Percentiles rank a stretch among this genome's conserved stretches.
These are phyloP conservation scores for Rhynchosporium graminicola DNA, from an alignment of 2,329 filamentous ascomycete species.

Conservation along the genomic window DNA sequence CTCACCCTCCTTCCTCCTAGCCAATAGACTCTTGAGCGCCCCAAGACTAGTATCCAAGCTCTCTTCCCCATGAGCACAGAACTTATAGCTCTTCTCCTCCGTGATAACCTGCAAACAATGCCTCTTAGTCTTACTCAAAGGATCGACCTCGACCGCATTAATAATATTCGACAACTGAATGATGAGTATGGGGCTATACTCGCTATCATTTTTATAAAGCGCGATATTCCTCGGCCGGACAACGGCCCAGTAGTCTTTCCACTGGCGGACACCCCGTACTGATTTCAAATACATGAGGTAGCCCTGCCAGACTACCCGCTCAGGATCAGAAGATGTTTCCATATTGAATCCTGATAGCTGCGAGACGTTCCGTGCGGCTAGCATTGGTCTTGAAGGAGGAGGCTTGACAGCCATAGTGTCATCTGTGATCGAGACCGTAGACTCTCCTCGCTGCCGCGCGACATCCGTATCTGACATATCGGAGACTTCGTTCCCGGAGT, in stretches of 20 bases:
- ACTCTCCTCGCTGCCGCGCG: slow-evolving; percentile 42
- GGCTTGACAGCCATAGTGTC: slow-evolving; percentile 40
- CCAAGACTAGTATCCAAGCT: slow-evolving; percentile 81
- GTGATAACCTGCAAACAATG: slow-evolving; percentile 92
- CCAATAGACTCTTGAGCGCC: slow-evolving; percentile 83
- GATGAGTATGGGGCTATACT: slow-evolving; percentile 85
- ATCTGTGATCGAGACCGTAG: slow-evolving; percentile 36
- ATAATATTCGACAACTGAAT: slow-evolving; percentile 77
- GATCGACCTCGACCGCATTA: slow-evolving; percentile 89
- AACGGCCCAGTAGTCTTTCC: slow-evolving; percentile 94
- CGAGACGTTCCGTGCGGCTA: slow-evolving; percentile 56
- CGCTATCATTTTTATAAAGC: slow-evolving; percentile 88
- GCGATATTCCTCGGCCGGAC: slow-evolving; percentile 81
- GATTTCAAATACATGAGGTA: slow-evolving; percentile 84
- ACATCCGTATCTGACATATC: slow-evolving; percentile 77
- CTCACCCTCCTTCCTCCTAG: slow-evolving; percentile 61
- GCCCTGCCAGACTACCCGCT: slow-evolving; percentile 92
- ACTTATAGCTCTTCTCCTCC: slow-evolving; percentile 81
- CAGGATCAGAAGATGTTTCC: slow-evolving; percentile 62
- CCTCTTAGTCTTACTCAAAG: slow-evolving; percentile 78
- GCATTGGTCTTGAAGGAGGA: slow-evolving; percentile 39
- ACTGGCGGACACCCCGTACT: slow-evolving; percentile 81
- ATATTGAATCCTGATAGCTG: slow-evolving; percentile 59
- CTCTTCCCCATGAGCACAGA: slow-evolving; percentile 80
- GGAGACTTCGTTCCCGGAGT: slow-evolving; percentile 71